Conservation (phyloP, 2,329 filamentous ascomycete genomes). For the Gaeumannomyces tritici region DNA sequence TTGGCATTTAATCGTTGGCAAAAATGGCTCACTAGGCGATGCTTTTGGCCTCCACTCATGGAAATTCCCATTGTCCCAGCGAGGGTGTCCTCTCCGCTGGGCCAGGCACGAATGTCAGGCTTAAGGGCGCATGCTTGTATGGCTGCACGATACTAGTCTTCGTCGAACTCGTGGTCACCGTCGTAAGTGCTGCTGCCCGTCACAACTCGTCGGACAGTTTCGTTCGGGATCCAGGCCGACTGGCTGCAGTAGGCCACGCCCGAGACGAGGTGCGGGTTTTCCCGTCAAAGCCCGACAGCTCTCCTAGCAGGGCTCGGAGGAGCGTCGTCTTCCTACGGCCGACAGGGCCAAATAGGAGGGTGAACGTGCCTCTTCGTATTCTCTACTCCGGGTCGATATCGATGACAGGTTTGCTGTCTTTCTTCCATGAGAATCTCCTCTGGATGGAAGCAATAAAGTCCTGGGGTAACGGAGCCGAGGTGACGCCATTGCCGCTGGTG, state of each 20-base stretch:
- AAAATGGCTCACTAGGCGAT: conserved; percentile 14
- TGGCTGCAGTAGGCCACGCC: conserved; percentile 32
- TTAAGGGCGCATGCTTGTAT: conserved; percentile 16
- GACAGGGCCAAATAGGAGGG: conserved; percentile 28
- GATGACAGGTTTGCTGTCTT: neutral
- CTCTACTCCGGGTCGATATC: neutral
- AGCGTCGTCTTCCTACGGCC: conserved; percentile 34
- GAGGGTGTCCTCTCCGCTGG: conserved; percentile 13
- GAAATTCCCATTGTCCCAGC: conserved; percentile 18
- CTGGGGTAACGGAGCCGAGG: neutral
- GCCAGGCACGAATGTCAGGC: conserved; percentile 13
- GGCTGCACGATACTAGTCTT: conserved; percentile 17
- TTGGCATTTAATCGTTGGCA: no score
- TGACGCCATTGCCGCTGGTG: neutral
- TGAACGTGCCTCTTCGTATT: conserved; percentile 11
- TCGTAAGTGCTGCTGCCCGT: conserved; percentile 15
- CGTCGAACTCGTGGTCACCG: conserved; percentile 11
- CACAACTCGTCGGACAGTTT: conserved; percentile 28
- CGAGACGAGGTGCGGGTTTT: conserved; percentile 12
- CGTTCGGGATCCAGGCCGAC: conserved; percentile 31
- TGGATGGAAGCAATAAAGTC: neutral
- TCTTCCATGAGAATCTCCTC: neutral
- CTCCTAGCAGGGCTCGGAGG: conserved; percentile 27
- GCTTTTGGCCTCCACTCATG: conserved; percentile 20
- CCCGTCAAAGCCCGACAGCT: conserved; percentile 18